Base-by-base conservation (phyloP, 306 rosid genomes). In the Prosopis cineraria region DNA sequence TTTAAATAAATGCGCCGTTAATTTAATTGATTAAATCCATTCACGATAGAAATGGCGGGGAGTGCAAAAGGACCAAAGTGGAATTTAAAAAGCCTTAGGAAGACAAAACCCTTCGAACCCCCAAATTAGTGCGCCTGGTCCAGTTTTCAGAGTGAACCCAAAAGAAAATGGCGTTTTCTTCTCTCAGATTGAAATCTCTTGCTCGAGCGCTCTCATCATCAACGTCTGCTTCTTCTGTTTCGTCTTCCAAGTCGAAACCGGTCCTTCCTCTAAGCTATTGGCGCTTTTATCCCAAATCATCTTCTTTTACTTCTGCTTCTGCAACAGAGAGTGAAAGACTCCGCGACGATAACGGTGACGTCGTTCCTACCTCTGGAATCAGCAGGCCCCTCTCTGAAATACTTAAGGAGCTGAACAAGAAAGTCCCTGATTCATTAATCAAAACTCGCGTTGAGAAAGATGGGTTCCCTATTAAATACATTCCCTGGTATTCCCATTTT, bases 341-440 rank as follows among this genome's bases (percentile, higher is more conserved):
- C 0, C 75, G 1, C 24, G 87, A 77, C 1, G 82, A 70, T 13
- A 5, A 10, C 45, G 73, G n/a, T 4, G 72, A 45, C 22, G 60
- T 13, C 5, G 70, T 30, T 44, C 84, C 82, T 0, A 74, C 70
- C 50, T 90, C 96, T 0, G 94, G 96, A 82, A 88, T 93, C 78
- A 78, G 89, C 72, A 88, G 89, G 56, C 93, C 98, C 0, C 83
- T 90, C 12, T 90, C 93, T 40, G 91, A 88, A 77, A 84, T 93
- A 64, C 91, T 93, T 73, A 89, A 89, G 66, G 92, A 90, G 77
- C 81, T 93, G 33, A 93, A 90, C 88, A 93, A 93, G 89, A 93
- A 84, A 59, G 93, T 91, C 39, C 98, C 96, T 0, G 96, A 93
- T 11, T 74, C 94, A 30, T 83, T 93, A 27, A 6, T 93, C 82